phyloP scores from a whole-genome alignment of 768 basidiomycete genomes.

The Tylopilus balloui region DNA sequence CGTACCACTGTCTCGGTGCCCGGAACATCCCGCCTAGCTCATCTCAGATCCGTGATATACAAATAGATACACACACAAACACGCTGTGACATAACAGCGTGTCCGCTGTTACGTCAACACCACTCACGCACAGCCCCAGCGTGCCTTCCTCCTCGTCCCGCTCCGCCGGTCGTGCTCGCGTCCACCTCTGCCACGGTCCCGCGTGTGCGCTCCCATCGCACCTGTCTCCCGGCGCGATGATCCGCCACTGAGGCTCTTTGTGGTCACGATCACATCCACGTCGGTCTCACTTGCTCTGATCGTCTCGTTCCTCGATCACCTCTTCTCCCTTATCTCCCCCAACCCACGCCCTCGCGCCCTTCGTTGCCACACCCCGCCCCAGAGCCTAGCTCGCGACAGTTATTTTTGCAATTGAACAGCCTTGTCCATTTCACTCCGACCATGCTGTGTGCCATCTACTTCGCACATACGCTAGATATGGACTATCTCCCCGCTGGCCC shows the following conservation, averaged over 20 bases:
- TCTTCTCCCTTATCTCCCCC: neutral
- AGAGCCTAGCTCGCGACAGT: neutral
- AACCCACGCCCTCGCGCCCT: neutral
- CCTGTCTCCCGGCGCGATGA: neutral
- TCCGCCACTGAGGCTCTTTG: neutral
- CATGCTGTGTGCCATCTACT: conserved; percentile 5
- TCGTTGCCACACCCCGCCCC: neutral
- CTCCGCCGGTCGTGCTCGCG: conserved; percentile 13
- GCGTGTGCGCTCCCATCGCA: conserved; percentile 12
- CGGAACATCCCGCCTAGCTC: conserved; percentile 31
- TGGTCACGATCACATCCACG: neutral
- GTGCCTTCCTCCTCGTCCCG: neutral
- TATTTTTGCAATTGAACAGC: conserved; percentile 13
- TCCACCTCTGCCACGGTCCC: neutral
- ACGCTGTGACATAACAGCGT: conserved; percentile 29
- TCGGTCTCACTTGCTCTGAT: neutral
- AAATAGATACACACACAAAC: conserved; percentile 19
- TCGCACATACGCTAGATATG: conserved; percentile 13
- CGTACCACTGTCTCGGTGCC: conserved; percentile 31
- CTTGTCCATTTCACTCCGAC: conserved; percentile 1
- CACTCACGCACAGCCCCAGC: conserved; percentile 29
- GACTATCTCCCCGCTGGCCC: no score
- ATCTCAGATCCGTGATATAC: conserved; percentile 28
- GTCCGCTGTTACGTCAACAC: conserved; percentile 31
- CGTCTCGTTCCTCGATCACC: neutral